These are phyloP conservation scores for Skeletonema costatum DNA, from an alignment of 108 stramenopile species.

Conservation along the genomic window DNA sequence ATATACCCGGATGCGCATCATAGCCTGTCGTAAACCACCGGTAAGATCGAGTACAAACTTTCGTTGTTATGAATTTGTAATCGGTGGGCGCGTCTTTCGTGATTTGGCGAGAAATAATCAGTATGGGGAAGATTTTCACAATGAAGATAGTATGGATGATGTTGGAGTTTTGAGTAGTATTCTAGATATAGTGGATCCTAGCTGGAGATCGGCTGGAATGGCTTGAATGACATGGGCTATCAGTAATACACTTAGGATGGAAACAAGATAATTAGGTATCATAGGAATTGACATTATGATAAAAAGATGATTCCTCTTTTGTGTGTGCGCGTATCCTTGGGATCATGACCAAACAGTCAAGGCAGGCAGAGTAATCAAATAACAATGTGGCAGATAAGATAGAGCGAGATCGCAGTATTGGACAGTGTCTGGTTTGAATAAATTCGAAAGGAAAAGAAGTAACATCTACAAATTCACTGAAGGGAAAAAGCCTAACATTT, in stretches of 20 bases:
- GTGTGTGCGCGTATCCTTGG: too few relatives aligned
- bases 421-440: too few relatives aligned
- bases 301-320: too few relatives aligned
- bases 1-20: slow-evolving; percentile 18
- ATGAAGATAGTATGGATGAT: slow-evolving; percentile 14
- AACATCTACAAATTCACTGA: too few relatives aligned
- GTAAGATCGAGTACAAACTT: slow-evolving; percentile 30
- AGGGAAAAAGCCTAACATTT: background rate
- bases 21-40: slow-evolving; percentile 44
- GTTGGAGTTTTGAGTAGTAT: slow-evolving; percentile 29
- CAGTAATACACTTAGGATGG: too few relatives aligned
- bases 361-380: too few relatives aligned
- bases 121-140: slow-evolving; percentile 14
- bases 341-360: too few relatives aligned
- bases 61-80: slow-evolving; percentile 45
- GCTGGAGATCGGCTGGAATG: slow-evolving; percentile 21
- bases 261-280: too few relatives aligned
- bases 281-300: too few relatives aligned
- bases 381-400: too few relatives aligned
- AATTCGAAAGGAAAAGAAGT: too few relatives aligned
- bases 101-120: slow-evolving; percentile 1
- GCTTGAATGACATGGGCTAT: background rate
- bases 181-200: slow-evolving; percentile 39
- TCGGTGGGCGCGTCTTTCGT: slow-evolving; percentile 31
- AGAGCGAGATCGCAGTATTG: too few relatives aligned